These are phyloP conservation scores for Aspergillus fructus DNA, from an alignment of 2,329 filamentous ascomycete genomes.

Conservation along the genomic window DNA sequence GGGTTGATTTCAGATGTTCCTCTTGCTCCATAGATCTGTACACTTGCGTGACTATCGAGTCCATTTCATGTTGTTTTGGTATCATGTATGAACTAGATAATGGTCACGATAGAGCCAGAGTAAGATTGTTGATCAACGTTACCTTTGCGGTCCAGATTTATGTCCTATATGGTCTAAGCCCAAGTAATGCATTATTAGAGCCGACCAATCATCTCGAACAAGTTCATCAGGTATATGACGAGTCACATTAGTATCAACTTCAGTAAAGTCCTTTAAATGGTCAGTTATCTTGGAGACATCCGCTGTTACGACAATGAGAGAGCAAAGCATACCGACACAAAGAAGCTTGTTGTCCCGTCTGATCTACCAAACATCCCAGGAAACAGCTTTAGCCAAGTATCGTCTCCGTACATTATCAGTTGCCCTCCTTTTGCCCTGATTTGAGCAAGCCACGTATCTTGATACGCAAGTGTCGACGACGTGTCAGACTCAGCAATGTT, in stretches of 20 bases:
- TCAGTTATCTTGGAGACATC: constrained; percentile 10
- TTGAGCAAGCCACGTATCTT: constrained; percentile 96
- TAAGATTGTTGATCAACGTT: constrained; percentile 16
- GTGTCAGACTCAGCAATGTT: constrained; percentile 96
- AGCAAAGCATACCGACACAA: constrained; percentile 74
- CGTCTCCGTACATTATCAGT: constrained; percentile 92
- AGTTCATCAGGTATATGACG: constrained; percentile 80
- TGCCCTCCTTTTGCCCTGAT: constrained; percentile 76
- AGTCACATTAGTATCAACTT: constrained; percentile 97
- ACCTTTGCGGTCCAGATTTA: constrained; percentile 86
- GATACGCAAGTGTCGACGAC: constrained; percentile 77
- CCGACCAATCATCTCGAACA: constrained; percentile 77
- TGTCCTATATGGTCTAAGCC: constrained; percentile 97
- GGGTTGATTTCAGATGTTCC: constrained; percentile 70
- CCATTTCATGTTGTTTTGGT: constrained; percentile 93
- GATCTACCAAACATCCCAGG: constrained; percentile 80
- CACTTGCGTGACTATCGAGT: constrained; percentile 72
- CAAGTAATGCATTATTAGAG: constrained; percentile 91
- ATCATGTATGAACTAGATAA: constrained; percentile 75
- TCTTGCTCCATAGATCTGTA: constrained; percentile 72
- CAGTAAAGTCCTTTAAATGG: constrained; percentile 76
- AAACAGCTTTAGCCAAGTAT: constrained; percentile 97
- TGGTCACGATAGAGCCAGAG: constrained; percentile 18
- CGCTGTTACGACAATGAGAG: background rate
- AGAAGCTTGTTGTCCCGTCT: constrained; percentile 96